A percentile compares a stretch with the other conserved stretches of the same genome.
These are phyloP conservation scores for Musa itinerans DNA, from an alignment of 176 grass and related monocot genomes.

Conservation along the genomic window DNA sequence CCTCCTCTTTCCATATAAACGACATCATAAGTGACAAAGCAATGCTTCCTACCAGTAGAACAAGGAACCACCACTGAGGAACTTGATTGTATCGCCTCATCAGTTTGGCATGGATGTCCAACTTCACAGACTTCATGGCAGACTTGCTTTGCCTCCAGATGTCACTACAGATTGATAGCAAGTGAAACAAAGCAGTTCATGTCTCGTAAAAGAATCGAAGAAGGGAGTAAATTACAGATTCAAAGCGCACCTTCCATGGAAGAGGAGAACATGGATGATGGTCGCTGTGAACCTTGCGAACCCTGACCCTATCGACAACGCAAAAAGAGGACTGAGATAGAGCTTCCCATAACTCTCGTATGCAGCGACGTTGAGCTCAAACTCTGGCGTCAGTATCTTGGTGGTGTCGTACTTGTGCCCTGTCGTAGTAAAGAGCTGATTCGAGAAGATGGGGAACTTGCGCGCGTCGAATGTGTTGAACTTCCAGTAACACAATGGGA, in stretches of 20 bases:
- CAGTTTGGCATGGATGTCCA: constrained; percentile 83
- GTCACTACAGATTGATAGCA: constrained; percentile 23
- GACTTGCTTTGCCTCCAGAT: constrained; percentile 95
- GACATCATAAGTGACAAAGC: constrained; percentile 72
- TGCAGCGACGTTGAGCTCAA: constrained; percentile 77
- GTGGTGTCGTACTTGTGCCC: constrained; percentile 94
- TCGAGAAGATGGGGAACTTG: constrained; percentile 90
- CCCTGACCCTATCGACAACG: constrained; percentile 91
- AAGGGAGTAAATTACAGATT: no score
- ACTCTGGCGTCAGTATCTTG: constrained; percentile 76
- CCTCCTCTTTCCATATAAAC: constrained; percentile 72
- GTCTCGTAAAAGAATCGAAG: no score
- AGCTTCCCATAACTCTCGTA: constrained; percentile 85
- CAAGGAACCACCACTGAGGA: constrained; percentile 95
- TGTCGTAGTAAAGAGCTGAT: constrained; percentile 73
- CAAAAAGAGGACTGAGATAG: constrained; percentile 95
- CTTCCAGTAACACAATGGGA: constrained; percentile 92
- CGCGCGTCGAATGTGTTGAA: constrained; percentile 94
- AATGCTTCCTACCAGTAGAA: constrained; percentile 76
- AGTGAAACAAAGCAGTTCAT: not conserved
- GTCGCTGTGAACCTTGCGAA: constrained; percentile 87
- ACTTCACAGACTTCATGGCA: constrained; percentile 42
- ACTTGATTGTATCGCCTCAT: constrained; percentile 94
- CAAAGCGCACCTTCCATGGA: constrained; percentile 48
- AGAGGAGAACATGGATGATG: constrained; percentile 80